These are phyloP conservation scores for Paraurostyla sp. DNA, from an alignment of 73 alveolate genomes.

Conservation along the genomic window DNA sequence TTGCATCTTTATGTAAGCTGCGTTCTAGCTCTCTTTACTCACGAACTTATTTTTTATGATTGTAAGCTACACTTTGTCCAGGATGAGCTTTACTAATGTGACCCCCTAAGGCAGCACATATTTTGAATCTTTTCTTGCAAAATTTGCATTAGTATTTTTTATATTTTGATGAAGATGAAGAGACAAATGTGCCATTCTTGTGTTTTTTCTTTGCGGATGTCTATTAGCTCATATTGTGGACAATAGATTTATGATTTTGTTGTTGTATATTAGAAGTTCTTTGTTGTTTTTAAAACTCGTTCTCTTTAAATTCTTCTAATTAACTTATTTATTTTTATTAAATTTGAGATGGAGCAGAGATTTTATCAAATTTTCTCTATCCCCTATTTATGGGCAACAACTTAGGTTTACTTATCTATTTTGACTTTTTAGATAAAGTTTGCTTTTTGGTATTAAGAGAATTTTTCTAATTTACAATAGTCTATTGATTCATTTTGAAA, in stretches of 20 bases:
- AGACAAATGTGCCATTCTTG: not conserved
- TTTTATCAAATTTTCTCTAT: not conserved
- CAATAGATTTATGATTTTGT: too few relatives aligned
- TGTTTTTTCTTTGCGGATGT: not conserved
- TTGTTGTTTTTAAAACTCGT: not conserved
- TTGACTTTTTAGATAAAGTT: not conserved
- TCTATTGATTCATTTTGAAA: not conserved
- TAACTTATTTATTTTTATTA: not conserved
- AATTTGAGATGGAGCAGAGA: slow-evolving; percentile 2
- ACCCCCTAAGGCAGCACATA: slow-evolving; percentile 95
- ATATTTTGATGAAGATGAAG: not conserved
- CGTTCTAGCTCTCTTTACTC: slow-evolving; percentile 50
- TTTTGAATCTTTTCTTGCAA: slow-evolving; percentile 81
- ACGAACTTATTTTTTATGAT: slow-evolving; percentile 53
- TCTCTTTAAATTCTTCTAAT: not conserved
- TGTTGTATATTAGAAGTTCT: not conserved
- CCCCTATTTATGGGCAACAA: too few relatives aligned
- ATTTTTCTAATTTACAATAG: not conserved
- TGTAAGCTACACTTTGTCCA: slow-evolving; percentile 63
- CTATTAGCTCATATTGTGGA: not conserved
- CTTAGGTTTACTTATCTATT: not conserved
- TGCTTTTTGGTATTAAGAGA: not conserved
- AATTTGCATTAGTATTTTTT: slow-evolving; percentile 70
- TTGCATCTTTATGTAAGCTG: slow-evolving; percentile 44
- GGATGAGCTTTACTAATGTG: slow-evolving; percentile 93